These are phyloP conservation scores for Petrea volubilis DNA, from an alignment of 257 asterid species.

Conservation along the genomic window DNA sequence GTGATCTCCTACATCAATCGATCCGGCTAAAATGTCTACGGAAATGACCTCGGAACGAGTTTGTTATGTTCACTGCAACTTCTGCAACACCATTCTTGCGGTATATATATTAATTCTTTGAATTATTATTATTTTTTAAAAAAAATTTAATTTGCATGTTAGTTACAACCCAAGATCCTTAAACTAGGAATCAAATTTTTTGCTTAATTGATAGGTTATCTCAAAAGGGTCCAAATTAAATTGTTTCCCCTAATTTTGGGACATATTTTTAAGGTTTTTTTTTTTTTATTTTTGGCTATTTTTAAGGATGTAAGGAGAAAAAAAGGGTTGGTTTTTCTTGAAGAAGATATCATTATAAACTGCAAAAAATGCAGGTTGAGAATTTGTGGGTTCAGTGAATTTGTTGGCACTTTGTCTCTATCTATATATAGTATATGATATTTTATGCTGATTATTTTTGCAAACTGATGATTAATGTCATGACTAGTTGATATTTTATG, in stretches of 20 bases:
- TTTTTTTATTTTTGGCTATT: not conserved
- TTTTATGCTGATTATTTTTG: conserved; percentile 28
- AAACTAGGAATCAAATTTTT: conserved; percentile 12
- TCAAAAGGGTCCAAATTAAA: not conserved
- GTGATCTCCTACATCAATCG: conserved; percentile 11
- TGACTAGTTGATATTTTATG: conserved; percentile 35
- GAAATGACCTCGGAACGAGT: conserved; percentile 74
- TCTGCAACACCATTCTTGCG: conserved; percentile 92
- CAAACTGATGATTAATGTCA: conserved; percentile 1
- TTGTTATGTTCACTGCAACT: conserved; percentile 91
- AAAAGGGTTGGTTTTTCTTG: not conserved
- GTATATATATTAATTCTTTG: conserved; percentile 36
- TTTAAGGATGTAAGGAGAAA: not conserved
- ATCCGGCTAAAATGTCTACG: conserved; percentile 62
- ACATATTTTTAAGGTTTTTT: not conserved
- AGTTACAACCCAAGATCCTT: not conserved
- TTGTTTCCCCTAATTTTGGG: not conserved
- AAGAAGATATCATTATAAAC: conserved; percentile 16
- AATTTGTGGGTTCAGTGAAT: conserved; percentile 10
- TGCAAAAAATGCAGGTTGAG: conserved; percentile 24
- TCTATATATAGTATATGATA: conserved; percentile 25
- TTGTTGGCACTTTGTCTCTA: conserved; percentile 13
- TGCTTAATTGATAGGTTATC: conserved; percentile 3
- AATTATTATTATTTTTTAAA: not conserved
- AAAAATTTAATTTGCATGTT: conserved; percentile 26